Evolutionary conservation across 495 filamentous ascomycete species (phyloP).

Genomic region (Podospora sp.): DNA sequence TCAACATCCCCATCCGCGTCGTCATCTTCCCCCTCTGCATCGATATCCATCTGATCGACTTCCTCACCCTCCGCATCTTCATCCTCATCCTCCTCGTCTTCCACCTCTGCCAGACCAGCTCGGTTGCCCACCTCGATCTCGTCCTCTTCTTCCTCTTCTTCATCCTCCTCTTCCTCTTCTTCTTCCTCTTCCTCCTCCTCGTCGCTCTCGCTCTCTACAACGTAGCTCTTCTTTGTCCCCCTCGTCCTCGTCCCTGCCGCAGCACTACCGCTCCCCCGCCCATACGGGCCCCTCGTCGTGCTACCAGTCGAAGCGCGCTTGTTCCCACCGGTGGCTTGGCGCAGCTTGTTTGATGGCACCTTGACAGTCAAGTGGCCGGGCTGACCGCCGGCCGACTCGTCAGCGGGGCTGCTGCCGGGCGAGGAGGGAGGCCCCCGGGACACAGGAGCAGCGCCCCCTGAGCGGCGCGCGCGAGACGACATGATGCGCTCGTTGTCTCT

Average conservation of each 20-base stretch:
- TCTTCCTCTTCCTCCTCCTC: conserved; percentile 53
- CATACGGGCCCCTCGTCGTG: conserved; percentile 29
- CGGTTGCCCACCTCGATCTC: conserved; percentile 48
- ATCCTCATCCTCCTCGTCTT: conserved; percentile 33
- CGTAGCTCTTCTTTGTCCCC: conserved; percentile 68
- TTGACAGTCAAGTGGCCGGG: conserved; percentile 82
- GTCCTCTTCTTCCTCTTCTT: conserved; percentile 45
- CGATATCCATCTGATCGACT: conserved; percentile 52
- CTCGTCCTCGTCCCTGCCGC: conserved; percentile 61
- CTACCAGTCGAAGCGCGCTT: conserved; percentile 28
- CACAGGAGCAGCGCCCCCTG: conserved; percentile 53
- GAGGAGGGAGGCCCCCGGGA: conserved; percentile 59
- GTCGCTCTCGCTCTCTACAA: conserved; percentile 62
- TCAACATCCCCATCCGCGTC: conserved; percentile 54
- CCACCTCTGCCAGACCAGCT: conserved; percentile 33
- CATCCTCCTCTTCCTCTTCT: conserved; percentile 41
- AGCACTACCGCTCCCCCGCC: conserved; percentile 55
- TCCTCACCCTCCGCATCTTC: conserved; percentile 46
- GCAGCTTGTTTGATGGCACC: conserved; percentile 78
- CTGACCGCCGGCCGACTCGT: conserved; percentile 44
- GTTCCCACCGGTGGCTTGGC: conserved; percentile 66
- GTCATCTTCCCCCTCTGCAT: conserved; percentile 51
- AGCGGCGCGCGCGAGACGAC: conserved; percentile 54
- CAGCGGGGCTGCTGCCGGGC: conserved; percentile 44
- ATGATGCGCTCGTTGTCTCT: conserved; percentile 52